Base-by-base conservation (phyloP, 352 stramenopile genomes). In the Globisporangium apiculatum region DNA sequence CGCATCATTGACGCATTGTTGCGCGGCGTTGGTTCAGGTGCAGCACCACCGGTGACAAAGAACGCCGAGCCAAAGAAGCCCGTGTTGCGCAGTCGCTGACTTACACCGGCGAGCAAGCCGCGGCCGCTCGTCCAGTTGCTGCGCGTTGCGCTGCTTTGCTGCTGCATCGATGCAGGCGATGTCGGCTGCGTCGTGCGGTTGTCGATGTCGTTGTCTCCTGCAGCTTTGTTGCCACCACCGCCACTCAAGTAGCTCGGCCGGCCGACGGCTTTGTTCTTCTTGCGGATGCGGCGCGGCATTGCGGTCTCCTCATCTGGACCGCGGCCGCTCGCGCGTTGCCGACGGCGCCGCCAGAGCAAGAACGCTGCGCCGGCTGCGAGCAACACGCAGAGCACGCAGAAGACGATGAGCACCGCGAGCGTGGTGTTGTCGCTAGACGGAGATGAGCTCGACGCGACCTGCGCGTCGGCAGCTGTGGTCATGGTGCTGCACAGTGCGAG, bases 241-340 rank as follows among this genome's bases (percentile, higher is more conserved):
- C 47, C 38, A 7, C 49, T 53, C 35, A 63, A 46, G 51, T 63
- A 63, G 43, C 57, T 63, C 17, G 57, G 51, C 10, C 57, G 57
- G 4, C 57, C 57, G 11, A 38, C 36, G 18, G 57, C 35, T 17
- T 62, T 62, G 35, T 57, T 63, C 36, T 49, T 58, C 57, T 63
- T 63, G 57, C 57, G 57, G 51, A 63, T 63, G 51, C 57, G 57
- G 15, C 57, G 45, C 45, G 57, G 57, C 17, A 63, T 12, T 18
- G 57, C 24, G 24, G 24, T 63, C 17, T 18, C 45, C 45, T 58
- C 57, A 41, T 63, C 57, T 3, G n/a, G 50, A 12, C 15, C 15
- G 41, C 10, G 41, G 15, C 8, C 11, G 43, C 42, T 40, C 0
- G 10, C 4, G 24, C 15, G 48, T 18, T 14, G 57, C 11, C 51